phyloP scores from a whole-genome alignment of 2,329 filamentous ascomycete genomes.

The Cyphellophora europaea region DNA sequence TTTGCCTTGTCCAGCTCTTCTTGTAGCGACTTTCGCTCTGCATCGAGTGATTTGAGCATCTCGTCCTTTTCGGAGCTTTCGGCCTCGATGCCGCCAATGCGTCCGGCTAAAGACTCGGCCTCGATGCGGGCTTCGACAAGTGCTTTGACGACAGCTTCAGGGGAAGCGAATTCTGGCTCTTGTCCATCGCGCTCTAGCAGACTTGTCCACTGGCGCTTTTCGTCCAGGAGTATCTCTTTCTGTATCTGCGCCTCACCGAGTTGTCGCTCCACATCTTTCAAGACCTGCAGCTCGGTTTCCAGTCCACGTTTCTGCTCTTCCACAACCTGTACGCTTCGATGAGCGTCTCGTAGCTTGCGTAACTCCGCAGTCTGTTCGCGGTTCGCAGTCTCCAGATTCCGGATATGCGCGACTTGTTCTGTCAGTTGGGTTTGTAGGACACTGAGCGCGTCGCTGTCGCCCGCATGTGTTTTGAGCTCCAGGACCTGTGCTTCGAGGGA shows the following conservation, averaged over 20 bases:
- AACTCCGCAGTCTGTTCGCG: conserved; percentile 72
- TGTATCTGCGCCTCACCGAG: conserved; percentile 72
- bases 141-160: conserved; percentile 76
- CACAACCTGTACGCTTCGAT: conserved; percentile 84
- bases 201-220: conserved; percentile 75
- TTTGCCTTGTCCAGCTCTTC: conserved; percentile 64
- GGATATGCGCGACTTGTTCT: conserved; percentile 87
- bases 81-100: conserved; percentile 67
- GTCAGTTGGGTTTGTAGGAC: conserved; percentile 81
- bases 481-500: conserved; percentile 75
- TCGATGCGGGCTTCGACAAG: conserved; percentile 75
- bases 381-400: conserved; percentile 69
- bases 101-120: conserved; percentile 69
- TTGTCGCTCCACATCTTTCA: conserved; percentile 65
- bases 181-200: conserved; percentile 64
- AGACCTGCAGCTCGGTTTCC: conserved; percentile 65
- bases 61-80: conserved; percentile 70
- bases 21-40: conserved; percentile 55
- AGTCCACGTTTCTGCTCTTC: conserved; percentile 89
- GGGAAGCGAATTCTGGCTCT: conserved; percentile 70
- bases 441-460: conserved; percentile 73
- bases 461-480: conserved; percentile 73
- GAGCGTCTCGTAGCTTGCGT: conserved; percentile 67
- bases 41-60: conserved; percentile 61
- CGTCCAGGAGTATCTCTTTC: conserved; percentile 78